Base-by-base conservation (phyloP, 2,329 filamentous ascomycete genomes). In the Fusarium sp. region DNA sequence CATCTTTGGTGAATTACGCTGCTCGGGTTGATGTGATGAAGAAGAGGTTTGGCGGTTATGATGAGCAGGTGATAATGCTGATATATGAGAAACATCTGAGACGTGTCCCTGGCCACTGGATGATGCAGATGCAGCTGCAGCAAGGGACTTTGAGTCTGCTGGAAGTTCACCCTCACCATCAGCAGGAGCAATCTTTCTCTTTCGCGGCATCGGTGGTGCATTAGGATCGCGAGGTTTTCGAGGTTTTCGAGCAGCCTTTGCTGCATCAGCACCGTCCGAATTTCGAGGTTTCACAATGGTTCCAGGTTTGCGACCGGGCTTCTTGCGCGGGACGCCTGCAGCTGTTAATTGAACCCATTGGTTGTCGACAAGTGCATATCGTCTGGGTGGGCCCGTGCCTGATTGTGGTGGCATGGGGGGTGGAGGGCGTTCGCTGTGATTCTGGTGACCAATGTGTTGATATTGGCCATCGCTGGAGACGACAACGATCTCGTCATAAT, bases 291-390 rank as follows among this genome's bases (percentile, higher is more conserved):
- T 87, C 52, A 85, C 79, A 59, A 81, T 85, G 66, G 83, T 88
- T 76, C 86, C 92, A 75, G 89, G 88, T 77, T 91, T 91, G 53
- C 89, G 86, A 26, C 89, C 89, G 23, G 89, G 88, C 81, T 91
- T 91, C 80, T 90, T 90, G 7, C 89, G 81, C 1, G 88, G 87
- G 10, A 88, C 76, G 14, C 88, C 88, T 55, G 88, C 87, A 30
- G 88, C 87, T 0, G 87, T 90, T 56, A 90, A 80, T 67, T 83
- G 84, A 32, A 86, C 84, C 72, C 79, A 80, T 75, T 81, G 71
- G 69, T 83, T 78, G 69, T 85, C 78, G 67, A 81, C 76, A n/a
- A 76, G 59, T 15, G 77, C 79, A 42, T 77, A 83, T 41, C 76
- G 72, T 68, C 78, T 82, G 20, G 75, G 74, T 14, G 78, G 65